Evolutionary conservation across 805 yeast genomes (phyloP).

Genomic region (Monosporozyma solicola): DNA sequence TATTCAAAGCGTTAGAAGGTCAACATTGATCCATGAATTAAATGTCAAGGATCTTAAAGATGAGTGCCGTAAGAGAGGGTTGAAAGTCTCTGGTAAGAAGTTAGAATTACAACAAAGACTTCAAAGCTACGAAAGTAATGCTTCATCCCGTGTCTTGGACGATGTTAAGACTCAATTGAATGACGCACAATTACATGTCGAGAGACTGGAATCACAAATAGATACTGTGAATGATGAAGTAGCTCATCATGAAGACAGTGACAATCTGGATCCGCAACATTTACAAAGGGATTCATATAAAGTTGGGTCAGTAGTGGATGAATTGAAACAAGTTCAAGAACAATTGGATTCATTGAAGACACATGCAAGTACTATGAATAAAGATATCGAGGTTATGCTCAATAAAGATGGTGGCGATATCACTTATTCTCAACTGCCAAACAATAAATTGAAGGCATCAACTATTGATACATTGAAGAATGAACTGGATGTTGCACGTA

Average conservation of each 20-base stretch:
- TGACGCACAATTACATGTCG: neutral
- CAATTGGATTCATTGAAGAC: neutral
- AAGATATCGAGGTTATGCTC: neutral
- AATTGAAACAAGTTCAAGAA: neutral
- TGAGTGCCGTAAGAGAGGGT: conserved; percentile 53
- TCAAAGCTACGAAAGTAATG: neutral
- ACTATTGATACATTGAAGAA: neutral
- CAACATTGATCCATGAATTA: neutral
- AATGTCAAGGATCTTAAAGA: conserved; percentile 45
- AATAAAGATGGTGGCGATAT: neutral
- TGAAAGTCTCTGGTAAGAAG: conserved; percentile 55
- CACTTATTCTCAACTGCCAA: neutral
- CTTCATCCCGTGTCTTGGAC: neutral
- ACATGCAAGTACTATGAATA: neutral
- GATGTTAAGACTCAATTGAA: neutral
- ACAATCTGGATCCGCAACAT: neutral
- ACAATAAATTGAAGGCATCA: neutral
- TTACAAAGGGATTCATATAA: neutral
- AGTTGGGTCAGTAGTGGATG: neutral
- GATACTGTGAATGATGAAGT: neutral
- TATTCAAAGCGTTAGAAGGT: neutral
- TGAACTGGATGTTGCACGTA: neutral
- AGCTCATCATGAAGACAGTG: neutral
- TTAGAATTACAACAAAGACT: conserved; percentile 40
- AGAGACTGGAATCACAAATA: neutral